Conservation (phyloP, 2,329 filamentous ascomycete genomes). For the Metarhizium album region DNA sequence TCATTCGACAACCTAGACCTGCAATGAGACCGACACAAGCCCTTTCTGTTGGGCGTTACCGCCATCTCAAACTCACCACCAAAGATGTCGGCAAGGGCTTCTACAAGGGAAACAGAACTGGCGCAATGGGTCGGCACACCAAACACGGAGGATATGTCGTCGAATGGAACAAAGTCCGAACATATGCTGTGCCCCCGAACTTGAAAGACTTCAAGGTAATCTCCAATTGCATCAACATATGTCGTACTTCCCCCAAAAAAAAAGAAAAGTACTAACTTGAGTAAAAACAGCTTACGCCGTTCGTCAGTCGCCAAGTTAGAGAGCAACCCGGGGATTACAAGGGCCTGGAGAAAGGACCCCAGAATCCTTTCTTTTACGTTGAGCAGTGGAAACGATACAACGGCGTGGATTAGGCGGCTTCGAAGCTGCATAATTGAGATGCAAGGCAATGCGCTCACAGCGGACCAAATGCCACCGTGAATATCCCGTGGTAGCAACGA, state of each 20-base stretch:
- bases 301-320: conserved; percentile 54
- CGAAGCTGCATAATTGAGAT: conserved; percentile 1
- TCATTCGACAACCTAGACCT: conserved; percentile 6
- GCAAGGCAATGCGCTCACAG: neutral
- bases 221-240: conserved; percentile 10
- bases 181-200: conserved; percentile 65
- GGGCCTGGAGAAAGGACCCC: conserved; percentile 40
- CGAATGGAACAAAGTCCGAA: conserved; percentile 80
- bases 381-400: conserved; percentile 59
- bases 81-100: conserved; percentile 89
- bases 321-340: conserved; percentile 43
- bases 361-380: conserved; percentile 52
- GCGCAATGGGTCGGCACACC: conserved; percentile 76
- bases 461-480: neutral
- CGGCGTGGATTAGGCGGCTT: conserved; percentile 37
- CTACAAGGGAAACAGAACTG: conserved; percentile 93
- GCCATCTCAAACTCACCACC: conserved; percentile 74
- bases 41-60: conserved; percentile 56
- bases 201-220: conserved; percentile 61
- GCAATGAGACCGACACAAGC: conserved; percentile 57
- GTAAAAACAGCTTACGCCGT: conserved; percentile 59
- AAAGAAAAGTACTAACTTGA: conserved; percentile 9
- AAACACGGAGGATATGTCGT: conserved; percentile 76
- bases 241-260: neutral
- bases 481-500: neutral